phyloP scores from a whole-genome alignment of 768 basidiomycete genomes.

The Lentinula sp. region DNA sequence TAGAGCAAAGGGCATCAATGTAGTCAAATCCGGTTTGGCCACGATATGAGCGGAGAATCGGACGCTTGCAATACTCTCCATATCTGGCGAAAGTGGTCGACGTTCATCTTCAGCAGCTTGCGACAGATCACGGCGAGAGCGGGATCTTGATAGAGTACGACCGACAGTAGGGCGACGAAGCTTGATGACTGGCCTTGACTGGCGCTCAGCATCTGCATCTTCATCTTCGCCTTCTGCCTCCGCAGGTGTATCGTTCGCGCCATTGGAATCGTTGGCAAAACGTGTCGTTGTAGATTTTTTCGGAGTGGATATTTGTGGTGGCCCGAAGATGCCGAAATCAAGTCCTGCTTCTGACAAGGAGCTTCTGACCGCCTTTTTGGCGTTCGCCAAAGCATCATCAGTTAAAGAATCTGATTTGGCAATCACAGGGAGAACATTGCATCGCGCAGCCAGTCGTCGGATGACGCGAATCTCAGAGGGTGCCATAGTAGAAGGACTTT shows the following conservation, averaged over 20 bases:
- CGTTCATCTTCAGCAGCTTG: slow-evolving; percentile 51
- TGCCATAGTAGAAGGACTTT: slow-evolving; percentile 56
- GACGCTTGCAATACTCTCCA: slow-evolving; percentile 67
- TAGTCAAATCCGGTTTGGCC: slow-evolving; percentile 50
- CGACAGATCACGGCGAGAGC: slow-evolving; percentile 66
- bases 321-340: slow-evolving; percentile 72
- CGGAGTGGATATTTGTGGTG: slow-evolving; percentile 19
- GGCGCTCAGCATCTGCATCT: slow-evolving; percentile 46
- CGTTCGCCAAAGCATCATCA: slow-evolving; percentile 61
- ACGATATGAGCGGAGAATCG: slow-evolving; percentile 71
- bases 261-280: slow-evolving; percentile 17
- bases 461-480: slow-evolving; percentile 78
- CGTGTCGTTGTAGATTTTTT: slow-evolving; percentile 25
- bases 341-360: slow-evolving; percentile 63
- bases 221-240: slow-evolving; percentile 32
- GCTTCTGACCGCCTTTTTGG: slow-evolving; percentile 68
- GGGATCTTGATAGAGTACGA: slow-evolving; percentile 53
- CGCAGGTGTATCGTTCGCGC: slow-evolving; percentile 19
- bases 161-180: slow-evolving; percentile 48
- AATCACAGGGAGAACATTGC: slow-evolving; percentile 79
- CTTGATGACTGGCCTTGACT: slow-evolving; percentile 73
- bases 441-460: slow-evolving; percentile 62
- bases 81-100: slow-evolving; percentile 53
- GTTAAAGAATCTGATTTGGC: slow-evolving; percentile 80
- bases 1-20: slow-evolving; percentile 71